A percentile compares a stretch with the other conserved stretches of the same genome.
These are phyloP conservation scores for Cyberlindnera mississippiensis DNA, from an alignment of 805 yeast species.

Conservation along the genomic window DNA sequence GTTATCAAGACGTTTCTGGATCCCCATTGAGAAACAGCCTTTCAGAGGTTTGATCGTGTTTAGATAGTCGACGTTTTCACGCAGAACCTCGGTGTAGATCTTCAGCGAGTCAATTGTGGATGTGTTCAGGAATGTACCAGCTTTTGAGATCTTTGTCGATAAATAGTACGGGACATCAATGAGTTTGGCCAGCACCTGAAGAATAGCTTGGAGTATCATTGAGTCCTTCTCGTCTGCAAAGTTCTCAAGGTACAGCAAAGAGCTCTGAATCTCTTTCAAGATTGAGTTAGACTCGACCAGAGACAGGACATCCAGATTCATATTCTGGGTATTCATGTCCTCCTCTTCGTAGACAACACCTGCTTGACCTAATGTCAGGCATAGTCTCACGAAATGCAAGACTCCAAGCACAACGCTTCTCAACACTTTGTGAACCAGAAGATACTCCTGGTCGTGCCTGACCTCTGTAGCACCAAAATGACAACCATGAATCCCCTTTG, in stretches of 20 bases:
- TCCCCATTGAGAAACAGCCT: constrained; percentile 43
- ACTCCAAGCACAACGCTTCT: constrained; percentile 49
- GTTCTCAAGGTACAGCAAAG: constrained; percentile 33
- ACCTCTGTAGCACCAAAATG: constrained; percentile 3
- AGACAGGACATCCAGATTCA: constrained; percentile 47
- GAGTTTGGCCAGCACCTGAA: constrained; percentile 21
- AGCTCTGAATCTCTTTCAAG: constrained; percentile 27
- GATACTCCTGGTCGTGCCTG: constrained; percentile 3
- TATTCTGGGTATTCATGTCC: constrained; percentile 61
- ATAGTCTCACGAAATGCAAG: constrained; percentile 48
- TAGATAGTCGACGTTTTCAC: constrained; percentile 20
- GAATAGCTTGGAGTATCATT: constrained; percentile 16
- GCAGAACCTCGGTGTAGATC: constrained; percentile 8
- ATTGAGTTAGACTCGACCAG: constrained; percentile 23
- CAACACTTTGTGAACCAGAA: constrained; percentile 47
- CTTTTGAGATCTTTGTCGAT: constrained; percentile 13
- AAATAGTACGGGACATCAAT: constrained; percentile 20
- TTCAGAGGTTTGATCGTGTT: constrained; percentile 24
- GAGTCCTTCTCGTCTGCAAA: constrained; percentile 21
- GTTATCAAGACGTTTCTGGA: constrained; percentile 46
- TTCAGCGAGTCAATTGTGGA: constrained; percentile 16
- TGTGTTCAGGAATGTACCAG: constrained; percentile 12
- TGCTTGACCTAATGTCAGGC: constrained; percentile 42
- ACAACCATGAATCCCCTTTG: constrained; percentile 12
- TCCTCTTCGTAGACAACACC: constrained; percentile 74